These are phyloP conservation scores for Naematelia aurantialba DNA, from an alignment of 768 basidiomycete species.

Conservation along the genomic window DNA sequence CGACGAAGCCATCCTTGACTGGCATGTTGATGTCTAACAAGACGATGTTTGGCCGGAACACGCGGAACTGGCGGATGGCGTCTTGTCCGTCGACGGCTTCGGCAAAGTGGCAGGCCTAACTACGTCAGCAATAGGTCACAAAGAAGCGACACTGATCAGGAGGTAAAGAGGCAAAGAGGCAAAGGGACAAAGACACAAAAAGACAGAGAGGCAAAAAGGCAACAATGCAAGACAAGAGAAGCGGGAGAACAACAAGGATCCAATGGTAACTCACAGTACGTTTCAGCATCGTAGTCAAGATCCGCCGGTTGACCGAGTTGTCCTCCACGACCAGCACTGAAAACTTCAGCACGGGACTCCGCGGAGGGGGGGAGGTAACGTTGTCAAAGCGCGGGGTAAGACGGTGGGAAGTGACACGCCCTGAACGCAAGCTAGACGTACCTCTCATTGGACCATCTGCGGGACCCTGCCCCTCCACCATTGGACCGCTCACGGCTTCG, in stretches of 20 bases:
- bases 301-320: slow-evolving; percentile 39
- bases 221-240: too few species aligned
- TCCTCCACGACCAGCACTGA: slow-evolving; percentile 49
- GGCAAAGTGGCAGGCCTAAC: slow-evolving; percentile 29
- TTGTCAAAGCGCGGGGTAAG: too few species aligned
- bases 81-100: slow-evolving; percentile 46
- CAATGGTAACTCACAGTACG: slow-evolving; percentile 31
- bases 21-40: slow-evolving; percentile 49
- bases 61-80: slow-evolving; percentile 32
- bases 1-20: slow-evolving; percentile 45
- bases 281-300: slow-evolving; percentile 36
- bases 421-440: not conserved
- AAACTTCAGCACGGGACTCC: not conserved
- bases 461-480: not conserved
- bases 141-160: too few species aligned
- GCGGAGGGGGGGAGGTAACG: too few species aligned
- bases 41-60: slow-evolving; percentile 35
- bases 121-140: too few species aligned
- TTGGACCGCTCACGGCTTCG: not conserved
- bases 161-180: too few species aligned
- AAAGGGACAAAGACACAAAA: too few species aligned
- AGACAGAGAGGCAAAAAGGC: too few species aligned
- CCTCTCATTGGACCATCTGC: not conserved
- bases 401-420: too few species aligned
- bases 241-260: too few species aligned